Base-by-base conservation (phyloP, 2,329 filamentous ascomycete species). In the Aspergillus hiratsukae region DNA sequence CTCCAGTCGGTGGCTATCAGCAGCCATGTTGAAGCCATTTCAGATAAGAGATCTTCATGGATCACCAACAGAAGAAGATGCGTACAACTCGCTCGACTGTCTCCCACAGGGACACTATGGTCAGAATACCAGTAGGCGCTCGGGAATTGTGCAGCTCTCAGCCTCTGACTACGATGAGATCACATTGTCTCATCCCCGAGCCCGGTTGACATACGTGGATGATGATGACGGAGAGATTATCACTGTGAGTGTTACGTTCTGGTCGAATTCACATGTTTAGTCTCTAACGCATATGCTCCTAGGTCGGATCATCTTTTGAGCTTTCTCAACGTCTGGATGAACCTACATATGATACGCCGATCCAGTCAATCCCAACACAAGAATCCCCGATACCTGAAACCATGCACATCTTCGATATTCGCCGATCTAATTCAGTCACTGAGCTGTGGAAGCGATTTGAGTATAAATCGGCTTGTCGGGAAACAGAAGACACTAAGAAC, bases 301-400 rank as follows among this genome's bases (percentile, higher is more conserved):
- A 78, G 76, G 73, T 80, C 57, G 78, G 78, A 41, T 79, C 77
- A 23, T 74, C 76, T 48, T 64, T 77, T 25, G 78, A 80, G 60
- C 74, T 80, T 49, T 66, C 69, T 31, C 75, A 80, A 57, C 75
- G 76, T 48, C 71, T 80, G 8, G 74, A 76, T 28, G 78, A 80
- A 54, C 72, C 76, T 23, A 35, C 68, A n/a, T 58, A 64, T 45
- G 48, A 55, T 28, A 28, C 43, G 37, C 35, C 54, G 11, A 46
- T 54, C 8, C 55, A 46, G 27, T 50, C 58, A 25, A 53, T 58
- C 21, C 49, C 59, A 28, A 40, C 53, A 48, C 49, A 58, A 19
- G 46, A 57, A 41, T 49, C 61, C 10, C 27, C 55, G 23, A 52
- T 52, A 28, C 56, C 61, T 11, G 61, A 56, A 27, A 66, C 71